Conservation (phyloP, 2,329 filamentous ascomycete species). For the Didymella pinodella region DNA sequence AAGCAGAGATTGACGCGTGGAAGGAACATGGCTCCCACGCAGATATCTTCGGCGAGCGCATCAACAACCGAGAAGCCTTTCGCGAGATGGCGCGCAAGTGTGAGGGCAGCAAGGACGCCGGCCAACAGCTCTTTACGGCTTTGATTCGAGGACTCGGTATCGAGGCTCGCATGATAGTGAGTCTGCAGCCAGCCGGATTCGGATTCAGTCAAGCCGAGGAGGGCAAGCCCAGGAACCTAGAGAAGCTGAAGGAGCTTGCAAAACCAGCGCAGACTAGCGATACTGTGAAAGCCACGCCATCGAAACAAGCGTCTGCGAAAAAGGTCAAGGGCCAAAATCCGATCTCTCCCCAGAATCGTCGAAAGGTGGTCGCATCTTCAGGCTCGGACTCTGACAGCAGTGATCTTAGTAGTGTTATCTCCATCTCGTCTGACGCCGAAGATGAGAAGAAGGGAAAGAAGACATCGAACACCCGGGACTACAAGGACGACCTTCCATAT, state of each 20-base stretch:
- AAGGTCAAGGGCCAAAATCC: slow-evolving; percentile 20
- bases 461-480: slow-evolving; percentile 57
- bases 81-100: slow-evolving; percentile 72
- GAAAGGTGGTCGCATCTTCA: slow-evolving; percentile 20
- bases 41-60: slow-evolving; percentile 76
- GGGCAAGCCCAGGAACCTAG: slow-evolving; percentile 61
- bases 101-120: slow-evolving; percentile 84
- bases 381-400: slow-evolving; percentile 60
- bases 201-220: slow-evolving; percentile 90
- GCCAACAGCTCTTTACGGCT: slow-evolving; percentile 88
- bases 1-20: slow-evolving; percentile 76
- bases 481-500: slow-evolving; percentile 79
- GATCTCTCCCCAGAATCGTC: slow-evolving; percentile 14
- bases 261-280: neutral
- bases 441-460: slow-evolving; percentile 61
- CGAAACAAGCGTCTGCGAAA: neutral
- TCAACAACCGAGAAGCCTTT: slow-evolving; percentile 73
- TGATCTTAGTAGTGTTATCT: slow-evolving; percentile 53
- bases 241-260: slow-evolving; percentile 29
- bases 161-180: slow-evolving; percentile 83
- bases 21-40: slow-evolving; percentile 68
- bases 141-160: slow-evolving; percentile 81
- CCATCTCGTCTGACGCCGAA: slow-evolving; percentile 57
- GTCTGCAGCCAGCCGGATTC: slow-evolving; percentile 85
- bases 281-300: neutral